Evolutionary conservation across 768 basidiomycete species (phyloP), one percentile per base, ranked within the genome.

Genomic region (Tulasnella calospora): DNA sequence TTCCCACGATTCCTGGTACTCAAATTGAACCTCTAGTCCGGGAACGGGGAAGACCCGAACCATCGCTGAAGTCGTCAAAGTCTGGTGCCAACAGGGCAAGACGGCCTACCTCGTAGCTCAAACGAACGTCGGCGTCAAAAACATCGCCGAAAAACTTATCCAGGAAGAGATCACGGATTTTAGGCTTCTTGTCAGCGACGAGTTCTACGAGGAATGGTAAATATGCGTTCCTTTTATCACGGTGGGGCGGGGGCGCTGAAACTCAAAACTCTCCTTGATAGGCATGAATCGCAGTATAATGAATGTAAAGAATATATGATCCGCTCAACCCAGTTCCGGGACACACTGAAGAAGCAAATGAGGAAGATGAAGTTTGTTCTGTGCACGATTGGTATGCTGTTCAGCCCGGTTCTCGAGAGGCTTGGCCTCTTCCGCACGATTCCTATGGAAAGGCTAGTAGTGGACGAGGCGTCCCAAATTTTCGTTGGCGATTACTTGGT

Each of bases 91-190:
- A 0, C n/a, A 69, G 5, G 47, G 78, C 10, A 79, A 81, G 40
- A 90, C 92, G 0, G 89, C 94, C 17, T 95, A 93, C 92, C 88
- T 95, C 7, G 86, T 94, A 82, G 92, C 94, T 44, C 92, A 95
- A 82, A 92, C 92, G 23, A 95, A 95, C 86, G 89, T 95, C 72
- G 94, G 93, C 71, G 94, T 95, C 30, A 94, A 94, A 83, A 95
- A 95, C 81, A 94, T 95, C 85, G 94, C 92, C 74, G 92, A 93
- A 82, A 93, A 94, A 85, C 85, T 95, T 23, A 83, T 86, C n/a
- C 83, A 87, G 10, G 85, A 88, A 82, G 86, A 85, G 0, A 67
- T 38, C 15, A 27, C 35, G 27, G 40, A 78, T 3, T 95, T 90
- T 88, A 90, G 86, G 79, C 85, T 95, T 2, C 82, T 95, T 3